Evolutionary conservation across 1,139 yeast genomes (phyloP), one percentile per base, ranked within the genome.

Genomic region (Kodamaea sp.): DNA sequence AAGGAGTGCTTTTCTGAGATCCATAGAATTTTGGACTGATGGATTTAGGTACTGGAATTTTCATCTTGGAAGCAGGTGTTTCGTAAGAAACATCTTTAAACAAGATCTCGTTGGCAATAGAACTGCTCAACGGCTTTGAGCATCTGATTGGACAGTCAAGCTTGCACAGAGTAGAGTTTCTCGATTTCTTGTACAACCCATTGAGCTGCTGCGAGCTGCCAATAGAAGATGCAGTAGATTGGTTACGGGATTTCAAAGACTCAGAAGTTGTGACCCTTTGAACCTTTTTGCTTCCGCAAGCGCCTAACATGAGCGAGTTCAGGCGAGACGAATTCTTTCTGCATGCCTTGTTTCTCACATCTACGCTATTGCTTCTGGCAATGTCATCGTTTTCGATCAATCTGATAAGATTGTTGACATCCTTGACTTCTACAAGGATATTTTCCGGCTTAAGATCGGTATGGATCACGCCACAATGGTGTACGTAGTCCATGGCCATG

Each of bases 381-480:
- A 38, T 38, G 46, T 78, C 84, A 39, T 78, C 63, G 29, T 75
- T 55, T 46, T 78, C 84, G 2, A 80, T 70, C 50, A 73, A 66
- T 35, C 68, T 61, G 19, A 86, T 80, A 45, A 85, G 75, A 39
- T 72, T 76, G 49, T 83, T 89, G 22, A 83, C 90, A 48, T 86
- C 88, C 24, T 82, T 83, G 40, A 87, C 82, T 51, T 84, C 89
- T 31, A 87, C 73, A 43, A 88, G 63, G n/a, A 88, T 83, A 55
- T 88, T 88, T 56, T 88, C 96, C 0, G 96, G 96, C 58, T 88
- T 88, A 42, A 88, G 67, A 53, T 88, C 96, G 0, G 96, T 88
- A 60, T 88, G 96, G 40, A 88, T 84, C 22, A 88, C 82, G n/a
- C 95, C 96, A 59, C 95, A 85, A 47, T 76, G 82, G 55, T 88